phyloP scores from a whole-genome alignment of 371 early-diverging fungal species.

The Mucor sp. region DNA sequence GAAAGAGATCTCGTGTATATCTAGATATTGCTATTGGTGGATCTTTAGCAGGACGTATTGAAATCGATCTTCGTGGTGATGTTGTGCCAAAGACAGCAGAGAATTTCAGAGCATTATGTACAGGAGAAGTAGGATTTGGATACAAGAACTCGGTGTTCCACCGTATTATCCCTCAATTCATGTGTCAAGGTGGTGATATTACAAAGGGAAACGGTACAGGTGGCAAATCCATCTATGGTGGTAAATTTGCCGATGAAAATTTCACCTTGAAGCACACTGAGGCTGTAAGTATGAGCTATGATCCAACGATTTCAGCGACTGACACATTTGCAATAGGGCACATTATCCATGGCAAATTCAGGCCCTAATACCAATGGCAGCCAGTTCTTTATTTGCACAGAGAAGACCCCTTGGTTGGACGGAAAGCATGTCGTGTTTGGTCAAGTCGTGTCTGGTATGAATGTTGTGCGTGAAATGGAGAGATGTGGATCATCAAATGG shows the following conservation, averaged over 20 bases:
- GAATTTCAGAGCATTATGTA: slow-evolving; percentile 40
- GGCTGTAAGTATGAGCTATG: slow-evolving; percentile 54
- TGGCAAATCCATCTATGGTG: slow-evolving; percentile 93
- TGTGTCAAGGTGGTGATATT: slow-evolving; percentile 99
- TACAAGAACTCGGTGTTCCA: slow-evolving; percentile 90
- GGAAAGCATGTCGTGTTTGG: slow-evolving; percentile 99
- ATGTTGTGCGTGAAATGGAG: slow-evolving; percentile 81
- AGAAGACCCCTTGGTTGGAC: slow-evolving; percentile 87
- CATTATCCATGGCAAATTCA: slow-evolving; percentile 93
- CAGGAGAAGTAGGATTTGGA: slow-evolving; percentile 64
- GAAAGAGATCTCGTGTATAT: slow-evolving; percentile 49
- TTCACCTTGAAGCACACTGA: slow-evolving; percentile 91
- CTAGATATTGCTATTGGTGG: slow-evolving; percentile 57
- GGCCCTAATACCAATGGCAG: slow-evolving; percentile 94
- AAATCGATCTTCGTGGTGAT: slow-evolving; percentile 76
- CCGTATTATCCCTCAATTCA: slow-evolving; percentile 91
- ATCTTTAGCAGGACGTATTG: slow-evolving; percentile 69
- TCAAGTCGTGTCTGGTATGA: slow-evolving; percentile 72
- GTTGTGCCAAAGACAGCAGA: slow-evolving; percentile 80
- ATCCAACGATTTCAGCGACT: neutral
- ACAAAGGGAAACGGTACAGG: slow-evolving; percentile 93
- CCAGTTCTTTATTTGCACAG: slow-evolving; percentile 96
- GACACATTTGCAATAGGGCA: slow-evolving; percentile 37
- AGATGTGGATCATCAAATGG: slow-evolving; percentile 61
- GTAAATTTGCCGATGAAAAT: slow-evolving; percentile 94